phyloP scores from a whole-genome alignment of 2,329 filamentous ascomycete genomes.

The Apiospora pterosperma region DNA sequence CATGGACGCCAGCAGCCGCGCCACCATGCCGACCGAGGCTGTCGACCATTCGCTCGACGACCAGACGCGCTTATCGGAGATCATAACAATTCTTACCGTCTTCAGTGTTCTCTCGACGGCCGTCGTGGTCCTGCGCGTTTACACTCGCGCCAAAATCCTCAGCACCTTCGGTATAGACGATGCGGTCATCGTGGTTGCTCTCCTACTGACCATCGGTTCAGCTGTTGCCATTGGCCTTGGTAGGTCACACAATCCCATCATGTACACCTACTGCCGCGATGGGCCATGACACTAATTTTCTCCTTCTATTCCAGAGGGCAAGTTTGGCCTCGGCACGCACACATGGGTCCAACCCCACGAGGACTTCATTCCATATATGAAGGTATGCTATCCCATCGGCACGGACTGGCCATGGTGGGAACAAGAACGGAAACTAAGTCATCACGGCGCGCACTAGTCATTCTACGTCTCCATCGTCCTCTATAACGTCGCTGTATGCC shows the following conservation, averaged over 20 bases:
- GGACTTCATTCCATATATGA: slow-evolving; percentile 17
- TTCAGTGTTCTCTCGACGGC: slow-evolving; percentile 16
- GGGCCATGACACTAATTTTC: neutral
- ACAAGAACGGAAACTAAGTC: neutral
- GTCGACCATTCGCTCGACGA: slow-evolving; percentile 17
- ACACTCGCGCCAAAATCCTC: slow-evolving; percentile 18
- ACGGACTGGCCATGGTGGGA: neutral
- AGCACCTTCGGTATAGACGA: slow-evolving; percentile 21
- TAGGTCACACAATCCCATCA: slow-evolving; percentile 6
- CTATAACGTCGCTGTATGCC: slow-evolving; percentile 30
- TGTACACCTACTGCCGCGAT: neutral
- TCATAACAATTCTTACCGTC: slow-evolving; percentile 18
- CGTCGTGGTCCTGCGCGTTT: slow-evolving; percentile 18
- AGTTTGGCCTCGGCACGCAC: slow-evolving; percentile 21
- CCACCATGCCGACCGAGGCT: neutral
- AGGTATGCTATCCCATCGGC: slow-evolving; percentile 10
- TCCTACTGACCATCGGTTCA: slow-evolving; percentile 16
- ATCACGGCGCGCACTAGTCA: slow-evolving; percentile 15
- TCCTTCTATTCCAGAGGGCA: slow-evolving; percentile 14
- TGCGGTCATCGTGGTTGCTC: slow-evolving; percentile 17
- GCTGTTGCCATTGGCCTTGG: slow-evolving; percentile 21
- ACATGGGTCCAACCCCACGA: slow-evolving; percentile 12
- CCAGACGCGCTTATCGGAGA: slow-evolving; percentile 16
- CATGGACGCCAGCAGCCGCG: neutral
- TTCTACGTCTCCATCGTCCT: slow-evolving; percentile 30